A percentile compares a stretch with the other conserved stretches of the same genome.
Conservation (phyloP, 139 green algal species). For the Chlamydomonas urium region DNA sequence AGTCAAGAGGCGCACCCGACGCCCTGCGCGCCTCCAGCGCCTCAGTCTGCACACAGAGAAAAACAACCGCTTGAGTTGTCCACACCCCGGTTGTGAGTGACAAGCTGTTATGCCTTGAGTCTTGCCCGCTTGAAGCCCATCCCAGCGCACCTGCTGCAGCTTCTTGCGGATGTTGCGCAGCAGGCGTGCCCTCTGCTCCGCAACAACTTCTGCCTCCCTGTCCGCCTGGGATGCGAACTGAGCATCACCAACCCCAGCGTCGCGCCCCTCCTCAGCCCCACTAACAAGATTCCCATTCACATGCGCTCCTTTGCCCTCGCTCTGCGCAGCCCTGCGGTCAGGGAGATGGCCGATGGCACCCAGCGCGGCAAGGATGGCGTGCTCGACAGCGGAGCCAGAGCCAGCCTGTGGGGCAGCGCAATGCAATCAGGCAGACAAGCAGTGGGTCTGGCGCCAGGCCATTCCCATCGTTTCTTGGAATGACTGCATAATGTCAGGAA, state of each 20-base stretch:
- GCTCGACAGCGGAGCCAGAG: no score
- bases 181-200: conserved; percentile 31
- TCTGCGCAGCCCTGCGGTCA: no score
- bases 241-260: not conserved
- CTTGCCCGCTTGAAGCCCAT: conserved; percentile 24
- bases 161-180: conserved; percentile 69
- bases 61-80: not conserved
- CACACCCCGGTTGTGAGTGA: not conserved
- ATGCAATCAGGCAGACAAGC: no score
- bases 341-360: no score
- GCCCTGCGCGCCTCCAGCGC: conserved; percentile 16
- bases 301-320: no score
- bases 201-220: not conserved
- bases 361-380: no score
- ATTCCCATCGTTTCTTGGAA: no score
- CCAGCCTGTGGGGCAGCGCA: no score
- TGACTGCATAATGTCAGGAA: no score
- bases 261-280: no score
- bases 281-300: no score
- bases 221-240: conserved; percentile 8
- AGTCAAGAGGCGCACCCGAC: conserved; percentile 46
- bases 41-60: conserved; percentile 14
- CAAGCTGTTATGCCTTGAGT: not conserved
- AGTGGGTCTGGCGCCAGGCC: no score
- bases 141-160: conserved; percentile 70